Evolutionary conservation across 805 yeast genomes (phyloP).

Genomic region (Brettanomyces anomalus): DNA sequence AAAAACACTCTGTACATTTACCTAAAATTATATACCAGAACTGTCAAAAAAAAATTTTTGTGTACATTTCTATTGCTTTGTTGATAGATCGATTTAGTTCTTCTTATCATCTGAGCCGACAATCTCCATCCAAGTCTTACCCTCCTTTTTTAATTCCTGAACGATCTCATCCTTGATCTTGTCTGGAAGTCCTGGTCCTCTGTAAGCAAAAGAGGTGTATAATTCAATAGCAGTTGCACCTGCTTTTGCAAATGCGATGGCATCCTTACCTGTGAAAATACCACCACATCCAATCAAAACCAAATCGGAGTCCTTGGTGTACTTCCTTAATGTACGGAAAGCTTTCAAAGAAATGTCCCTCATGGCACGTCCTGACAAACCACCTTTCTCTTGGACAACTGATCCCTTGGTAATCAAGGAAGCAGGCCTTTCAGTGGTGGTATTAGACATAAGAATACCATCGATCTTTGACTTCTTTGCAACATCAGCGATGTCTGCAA

Average conservation of each 20-base stretch:
- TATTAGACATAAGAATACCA: constrained; percentile 88
- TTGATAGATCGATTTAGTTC: too few relatives aligned
- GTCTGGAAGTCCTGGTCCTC: constrained; percentile 78
- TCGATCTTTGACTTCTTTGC: constrained; percentile 73
- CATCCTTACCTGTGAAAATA: constrained; percentile 79
- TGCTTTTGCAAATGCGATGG: constrained; percentile 82
- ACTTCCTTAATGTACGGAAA: constrained; percentile 58
- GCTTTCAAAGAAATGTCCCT: constrained; percentile 73
- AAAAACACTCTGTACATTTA: too few relatives aligned
- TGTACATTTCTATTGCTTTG: too few relatives aligned
- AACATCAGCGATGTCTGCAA: constrained; percentile 72
- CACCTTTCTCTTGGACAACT: constrained; percentile 61
- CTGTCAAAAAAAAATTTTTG: too few relatives aligned
- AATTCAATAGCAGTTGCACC: constrained; percentile 88
- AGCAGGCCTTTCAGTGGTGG: constrained; percentile 77
- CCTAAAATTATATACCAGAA: too few relatives aligned
- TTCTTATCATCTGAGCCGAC: constrained; percentile 47
- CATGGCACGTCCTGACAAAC: constrained; percentile 87
- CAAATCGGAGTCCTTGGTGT: constrained; percentile 64
- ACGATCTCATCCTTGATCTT: constrained; percentile 52
- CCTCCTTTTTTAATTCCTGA: constrained; percentile 55
- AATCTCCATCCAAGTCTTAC: constrained; percentile 77
- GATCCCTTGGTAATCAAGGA: constrained; percentile 41
- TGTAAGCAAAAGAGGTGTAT: constrained; percentile 85
- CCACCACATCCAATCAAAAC: constrained; percentile 94